Base-by-base conservation (phyloP, 352 stramenopile species). In the Globisporangium abappressorium region DNA sequence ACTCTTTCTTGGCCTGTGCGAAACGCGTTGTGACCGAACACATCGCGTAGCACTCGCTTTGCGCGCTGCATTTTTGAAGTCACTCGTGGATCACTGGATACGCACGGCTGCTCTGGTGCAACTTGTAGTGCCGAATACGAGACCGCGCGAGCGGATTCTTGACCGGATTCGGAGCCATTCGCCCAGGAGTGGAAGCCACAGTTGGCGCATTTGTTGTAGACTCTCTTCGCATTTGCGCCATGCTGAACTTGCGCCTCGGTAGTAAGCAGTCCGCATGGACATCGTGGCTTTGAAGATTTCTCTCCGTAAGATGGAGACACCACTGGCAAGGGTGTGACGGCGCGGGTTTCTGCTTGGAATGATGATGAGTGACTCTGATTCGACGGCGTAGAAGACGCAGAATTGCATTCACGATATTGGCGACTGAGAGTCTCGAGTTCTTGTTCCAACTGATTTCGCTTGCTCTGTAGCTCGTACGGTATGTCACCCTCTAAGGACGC, bases 1-100 rank as follows among this genome's bases (percentile, higher is more conserved):
- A 99, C 91, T 36, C 97, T 82, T 60, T 98, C 83, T 84, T 99
- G 98, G 59, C 97, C 97, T 14, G 86, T 81, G 38, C 97, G 94
- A 78, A 99, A 99, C 6, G 84, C 82, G 53, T 90, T 87, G 85
- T 99, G 97, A 24, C 97, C 97, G 82, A 99, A 99, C 36, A 98
- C 81, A 57, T 96, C 88, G 12, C 85, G 79, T 54, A 96, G 73
- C 49, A 96, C 78, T 51, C 72, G 70, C 63, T 91, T 94, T 18
- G 86, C 88, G 36, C 75, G 77, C 34, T 79, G 72, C 79, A 94
- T 85, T 59, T 94, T 96, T 15, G 75, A 70, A 28, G 77, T 78
- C 7, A 94, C 80, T 15, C 61, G 72, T 57, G 79, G 76, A 43
- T 92, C 78, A 12, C 36, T 77, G 6, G 79, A 85, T 22, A 87